phyloP scores from a whole-genome alignment of 495 filamentous ascomycete genomes.

The Annulohypoxylon bovei region DNA sequence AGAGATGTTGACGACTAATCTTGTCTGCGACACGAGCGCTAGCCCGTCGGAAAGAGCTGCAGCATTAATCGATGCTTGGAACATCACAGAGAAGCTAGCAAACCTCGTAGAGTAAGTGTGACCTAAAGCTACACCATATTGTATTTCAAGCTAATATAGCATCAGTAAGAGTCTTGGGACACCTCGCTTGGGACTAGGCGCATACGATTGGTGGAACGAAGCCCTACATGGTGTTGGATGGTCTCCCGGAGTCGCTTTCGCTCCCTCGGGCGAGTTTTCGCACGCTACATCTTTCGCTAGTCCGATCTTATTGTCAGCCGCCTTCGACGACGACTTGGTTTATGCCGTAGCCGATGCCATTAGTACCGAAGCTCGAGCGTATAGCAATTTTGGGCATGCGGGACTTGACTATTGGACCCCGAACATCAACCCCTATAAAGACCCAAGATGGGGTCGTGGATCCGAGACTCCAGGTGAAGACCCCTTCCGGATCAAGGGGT shows the following conservation, averaged over 20 bases:
- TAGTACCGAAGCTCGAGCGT: constrained; percentile 72
- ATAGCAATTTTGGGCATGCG: constrained; percentile 67
- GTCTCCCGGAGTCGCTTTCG: constrained; percentile 48
- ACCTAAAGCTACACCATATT: not conserved
- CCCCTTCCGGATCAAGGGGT: constrained; percentile 63
- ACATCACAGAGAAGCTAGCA: constrained; percentile 52
- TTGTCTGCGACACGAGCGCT: constrained; percentile 60
- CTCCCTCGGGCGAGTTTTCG: constrained; percentile 49
- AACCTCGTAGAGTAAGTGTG: constrained; percentile 53
- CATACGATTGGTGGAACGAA: constrained; percentile 65
- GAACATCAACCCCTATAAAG: constrained; percentile 73
- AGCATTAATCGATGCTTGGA: constrained; percentile 54
- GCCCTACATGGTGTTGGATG: constrained; percentile 58
- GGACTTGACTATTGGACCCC: constrained; percentile 73
- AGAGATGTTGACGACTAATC: constrained; percentile 45
- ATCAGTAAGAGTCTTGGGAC: constrained; percentile 49
- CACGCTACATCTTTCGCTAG: constrained; percentile 60
- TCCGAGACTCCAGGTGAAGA: constrained; percentile 62
- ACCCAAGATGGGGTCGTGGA: constrained; percentile 58
- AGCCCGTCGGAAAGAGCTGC: constrained; percentile 56
- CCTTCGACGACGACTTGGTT: constrained; percentile 62
- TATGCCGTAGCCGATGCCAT: constrained; percentile 55
- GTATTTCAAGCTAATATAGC: constrained; percentile 27
- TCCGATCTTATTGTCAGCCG: constrained; percentile 55
- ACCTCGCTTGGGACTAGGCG: constrained; percentile 52